A percentile compares a stretch with the other conserved stretches of the same genome.
These are phyloP conservation scores for Peribolospora kevripleyi DNA, from an alignment of 768 basidiomycete species.

Conservation along the genomic window DNA sequence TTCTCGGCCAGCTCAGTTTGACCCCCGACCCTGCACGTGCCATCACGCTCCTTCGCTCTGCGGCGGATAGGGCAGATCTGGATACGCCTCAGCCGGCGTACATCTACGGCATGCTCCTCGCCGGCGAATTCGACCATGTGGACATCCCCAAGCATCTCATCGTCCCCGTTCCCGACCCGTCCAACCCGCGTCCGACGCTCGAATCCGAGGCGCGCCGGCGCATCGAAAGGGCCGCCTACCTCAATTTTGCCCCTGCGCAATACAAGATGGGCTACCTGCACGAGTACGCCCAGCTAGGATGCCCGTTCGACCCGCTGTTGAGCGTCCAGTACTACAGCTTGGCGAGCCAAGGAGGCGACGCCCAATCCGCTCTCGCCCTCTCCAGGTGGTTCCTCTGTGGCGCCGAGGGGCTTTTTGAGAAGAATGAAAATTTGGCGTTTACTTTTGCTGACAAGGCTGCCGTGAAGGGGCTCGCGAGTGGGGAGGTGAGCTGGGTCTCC, in stretches of 20 bases:
- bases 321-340: constrained; percentile 65
- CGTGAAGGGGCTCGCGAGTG: constrained; percentile 29
- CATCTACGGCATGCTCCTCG: constrained; percentile 44
- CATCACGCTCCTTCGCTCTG: constrained; percentile 45
- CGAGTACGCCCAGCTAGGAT: constrained; percentile 67
- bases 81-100: constrained; percentile 59
- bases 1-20: constrained; percentile 63
- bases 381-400: constrained; percentile 95
- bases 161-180: constrained; percentile 30
- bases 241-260: constrained; percentile 55
- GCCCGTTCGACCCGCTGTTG: constrained; percentile 64
- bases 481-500: not conserved
- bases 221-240: constrained; percentile 57
- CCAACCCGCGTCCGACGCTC: constrained; percentile 23
- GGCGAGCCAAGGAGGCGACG: constrained; percentile 61
- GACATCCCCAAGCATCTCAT: constrained; percentile 31
- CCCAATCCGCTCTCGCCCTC: constrained; percentile 23
- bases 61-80: constrained; percentile 47
- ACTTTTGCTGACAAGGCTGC: constrained; percentile 65
- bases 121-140: constrained; percentile 54
- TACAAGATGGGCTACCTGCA: constrained; percentile 82
- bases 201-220: constrained; percentile 43
- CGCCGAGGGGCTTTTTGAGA: constrained; percentile 23
- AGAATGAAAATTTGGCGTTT: constrained; percentile 54
- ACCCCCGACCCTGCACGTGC: constrained; percentile 32